Conservation (phyloP, 805 yeast species). For the Starmerella bombi region DNA sequence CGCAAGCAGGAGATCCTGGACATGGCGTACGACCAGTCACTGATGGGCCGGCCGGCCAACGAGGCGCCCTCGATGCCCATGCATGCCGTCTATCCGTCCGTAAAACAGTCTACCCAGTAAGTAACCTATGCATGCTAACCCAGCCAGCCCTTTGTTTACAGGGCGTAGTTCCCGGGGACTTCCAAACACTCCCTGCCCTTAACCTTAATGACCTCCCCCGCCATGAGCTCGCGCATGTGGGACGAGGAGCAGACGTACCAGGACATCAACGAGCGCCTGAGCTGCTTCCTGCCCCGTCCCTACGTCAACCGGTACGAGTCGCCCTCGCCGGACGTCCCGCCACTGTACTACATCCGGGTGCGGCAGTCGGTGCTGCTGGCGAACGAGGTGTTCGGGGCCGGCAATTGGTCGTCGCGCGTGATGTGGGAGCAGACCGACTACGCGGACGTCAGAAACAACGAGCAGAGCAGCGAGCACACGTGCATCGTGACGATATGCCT, state of each 20-base stretch:
- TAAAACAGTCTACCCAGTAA: too few relatives aligned
- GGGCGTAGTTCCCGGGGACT: too few relatives aligned
- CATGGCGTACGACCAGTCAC: too few relatives aligned
- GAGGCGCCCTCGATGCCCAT: too few relatives aligned
- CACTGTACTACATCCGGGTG: conserved; percentile 4
- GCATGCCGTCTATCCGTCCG: too few relatives aligned
- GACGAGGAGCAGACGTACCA: background rate
- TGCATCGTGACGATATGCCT: conserved; percentile 32
- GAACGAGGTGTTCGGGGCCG: conserved; percentile 12
- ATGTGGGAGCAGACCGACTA: background rate
- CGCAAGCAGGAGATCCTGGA: too few relatives aligned
- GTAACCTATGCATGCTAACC: too few relatives aligned
- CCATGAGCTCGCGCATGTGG: too few relatives aligned
- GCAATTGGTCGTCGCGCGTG: conserved; percentile 9
- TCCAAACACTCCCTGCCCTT: too few relatives aligned
- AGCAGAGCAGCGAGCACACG: background rate
- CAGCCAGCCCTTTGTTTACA: too few relatives aligned
- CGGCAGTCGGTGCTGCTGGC: conserved; percentile 12
- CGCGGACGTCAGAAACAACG: background rate
- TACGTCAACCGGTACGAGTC: background rate
- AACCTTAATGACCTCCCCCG: too few relatives aligned
- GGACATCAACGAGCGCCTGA: background rate
- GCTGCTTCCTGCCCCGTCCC: background rate
- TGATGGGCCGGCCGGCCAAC: too few relatives aligned
- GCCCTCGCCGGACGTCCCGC: background rate